Evolutionary conservation across 2,329 filamentous ascomycete genomes (phyloP), one percentile per base, ranked within the genome.

Genomic region (Fusarium brevicatenulatum): DNA sequence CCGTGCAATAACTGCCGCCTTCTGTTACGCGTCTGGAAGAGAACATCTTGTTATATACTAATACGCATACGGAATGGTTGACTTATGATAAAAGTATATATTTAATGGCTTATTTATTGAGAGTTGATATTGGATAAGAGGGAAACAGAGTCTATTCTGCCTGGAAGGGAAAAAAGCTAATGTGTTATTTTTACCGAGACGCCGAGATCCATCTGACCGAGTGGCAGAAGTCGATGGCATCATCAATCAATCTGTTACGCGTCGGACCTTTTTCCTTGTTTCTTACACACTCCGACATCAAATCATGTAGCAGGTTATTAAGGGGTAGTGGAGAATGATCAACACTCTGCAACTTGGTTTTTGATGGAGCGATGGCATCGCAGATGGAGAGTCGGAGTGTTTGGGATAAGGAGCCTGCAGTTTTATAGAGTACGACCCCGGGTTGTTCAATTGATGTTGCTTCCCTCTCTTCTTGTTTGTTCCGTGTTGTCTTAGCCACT

Each of bases 261-360:
- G 65, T 68, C 63, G 63, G 63, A 34, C 30, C 43, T 19, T 19
- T 19, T 58, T 56, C 44, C 64, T 34, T 68, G 66, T 56, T 64
- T 69, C 58, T 46, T 32, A 34, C 68, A 50, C 60, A 16, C 46
- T 43, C 42, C 16, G 46, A 53, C 37, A 54, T 59, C 56, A 72
- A 68, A 71, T 72, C 58, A 68, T 34, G 44, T 60, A 50, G 32
- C 52, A 40, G 18, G 44, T 44, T 28, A 71, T 69, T 70, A 70
- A 71, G 69, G 69, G 69, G 69, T 36, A 72, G 69, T 71, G 69
- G 69, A 28, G 69, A 60, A 60, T 6, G 42, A 49, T 32, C 37
- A 21, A n/a, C 44, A 23, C 23, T 40, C 34, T 40, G 11, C 18
- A 18, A 37, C 47, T 34, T 50, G 47, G 47, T n/a, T 42, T 63